Conservation (phyloP, 148 eudicot species). For the Fagopyrum homotropicum region DNA sequence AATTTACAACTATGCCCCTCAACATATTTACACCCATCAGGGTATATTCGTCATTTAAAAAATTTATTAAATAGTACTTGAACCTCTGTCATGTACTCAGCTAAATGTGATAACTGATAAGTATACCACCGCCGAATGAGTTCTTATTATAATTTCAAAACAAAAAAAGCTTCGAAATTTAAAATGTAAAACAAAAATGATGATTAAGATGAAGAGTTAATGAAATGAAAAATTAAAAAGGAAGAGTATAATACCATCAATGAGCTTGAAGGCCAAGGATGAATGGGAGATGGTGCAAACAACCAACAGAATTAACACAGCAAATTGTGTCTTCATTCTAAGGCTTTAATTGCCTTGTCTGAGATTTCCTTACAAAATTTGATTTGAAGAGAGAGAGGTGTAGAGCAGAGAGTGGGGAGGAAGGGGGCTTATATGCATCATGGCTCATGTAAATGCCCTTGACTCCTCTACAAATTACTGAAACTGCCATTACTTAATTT, state of each 20-base stretch:
- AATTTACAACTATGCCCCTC: background rate
- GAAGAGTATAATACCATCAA: background rate
- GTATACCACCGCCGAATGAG: too few relatives aligned
- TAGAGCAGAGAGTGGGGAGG: slow-evolving; percentile 6
- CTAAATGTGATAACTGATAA: too few relatives aligned
- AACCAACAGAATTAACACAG: background rate
- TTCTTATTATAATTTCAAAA: too few relatives aligned
- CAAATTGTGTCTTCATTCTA: background rate
- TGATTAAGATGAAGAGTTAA: background rate
- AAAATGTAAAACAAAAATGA: too few relatives aligned
- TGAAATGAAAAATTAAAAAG: background rate
- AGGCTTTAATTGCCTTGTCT: background rate
- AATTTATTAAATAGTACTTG: background rate
- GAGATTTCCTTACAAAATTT: background rate
- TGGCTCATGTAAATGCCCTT: background rate
- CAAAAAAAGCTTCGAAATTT: too few relatives aligned
- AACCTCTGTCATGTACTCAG: too few relatives aligned
- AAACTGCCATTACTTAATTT: slow-evolving; percentile 1
- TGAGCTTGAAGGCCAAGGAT: background rate
- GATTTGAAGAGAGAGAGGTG: background rate
- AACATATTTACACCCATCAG: background rate
- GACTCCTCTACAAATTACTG: background rate
- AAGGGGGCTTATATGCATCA: slow-evolving; percentile 7
- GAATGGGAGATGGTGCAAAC: slow-evolving; percentile 2
- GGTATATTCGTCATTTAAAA: background rate